Conservation (phyloP, 352 stramenopile genomes). For the Pythium myriotylum region DNA sequence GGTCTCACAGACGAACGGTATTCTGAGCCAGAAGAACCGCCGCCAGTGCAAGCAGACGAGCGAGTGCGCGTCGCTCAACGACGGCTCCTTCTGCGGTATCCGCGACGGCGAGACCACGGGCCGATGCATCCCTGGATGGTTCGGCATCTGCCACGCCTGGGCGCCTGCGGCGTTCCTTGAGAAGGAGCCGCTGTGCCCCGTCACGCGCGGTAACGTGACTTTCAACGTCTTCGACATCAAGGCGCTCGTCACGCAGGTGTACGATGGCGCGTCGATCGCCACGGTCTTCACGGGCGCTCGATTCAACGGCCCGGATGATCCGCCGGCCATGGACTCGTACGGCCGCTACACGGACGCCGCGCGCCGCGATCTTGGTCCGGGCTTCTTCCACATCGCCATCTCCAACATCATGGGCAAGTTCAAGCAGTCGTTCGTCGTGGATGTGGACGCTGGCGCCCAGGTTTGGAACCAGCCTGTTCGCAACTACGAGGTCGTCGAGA, state of each 20-base stretch:
- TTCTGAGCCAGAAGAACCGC: conserved; percentile 1
- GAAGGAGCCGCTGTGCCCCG: conserved; percentile 10
- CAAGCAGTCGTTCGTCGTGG: conserved; percentile 19
- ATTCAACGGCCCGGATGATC: conserved; percentile 5
- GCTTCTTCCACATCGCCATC: conserved; percentile 3
- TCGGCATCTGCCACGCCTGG: conserved; percentile 25
- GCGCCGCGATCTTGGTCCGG: conserved; percentile 9
- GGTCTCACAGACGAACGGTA: conserved; percentile 20
- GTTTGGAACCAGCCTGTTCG: conserved; percentile 22
- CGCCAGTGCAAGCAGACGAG: conserved; percentile 3
- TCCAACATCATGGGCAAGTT: conserved; percentile 12
- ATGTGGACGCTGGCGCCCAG: conserved; percentile 6
- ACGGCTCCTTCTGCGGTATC: conserved; percentile 1
- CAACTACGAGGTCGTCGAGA: neutral
- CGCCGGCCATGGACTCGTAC: conserved; percentile 10
- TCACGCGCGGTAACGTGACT: conserved; percentile 9
- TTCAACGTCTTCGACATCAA: conserved; percentile 35
- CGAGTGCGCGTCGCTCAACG: conserved; percentile 11
- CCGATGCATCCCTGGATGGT: conserved; percentile 21
- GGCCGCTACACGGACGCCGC: conserved; percentile 12
- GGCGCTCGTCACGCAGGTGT: conserved; percentile 20
- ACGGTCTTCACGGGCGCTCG: conserved; percentile 19
- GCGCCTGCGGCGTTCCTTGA: conserved; percentile 16
- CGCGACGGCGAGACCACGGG: conserved; percentile 2
- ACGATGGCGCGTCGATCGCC: conserved; percentile 13